Conservation (phyloP, 1,284 basidiomycete species). For the Tilletia horrida region DNA sequence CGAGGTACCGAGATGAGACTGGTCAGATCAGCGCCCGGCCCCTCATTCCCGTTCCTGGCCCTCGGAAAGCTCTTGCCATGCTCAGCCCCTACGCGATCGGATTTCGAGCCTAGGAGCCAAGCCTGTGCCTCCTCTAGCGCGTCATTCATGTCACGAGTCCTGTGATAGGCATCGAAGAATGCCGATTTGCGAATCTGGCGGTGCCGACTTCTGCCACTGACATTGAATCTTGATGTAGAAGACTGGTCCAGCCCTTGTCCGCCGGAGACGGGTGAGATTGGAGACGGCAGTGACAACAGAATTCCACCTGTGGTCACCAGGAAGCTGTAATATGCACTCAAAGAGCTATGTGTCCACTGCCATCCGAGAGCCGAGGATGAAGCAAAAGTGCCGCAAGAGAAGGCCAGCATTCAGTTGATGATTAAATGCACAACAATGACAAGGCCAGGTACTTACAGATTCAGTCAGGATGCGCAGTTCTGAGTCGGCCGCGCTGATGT, state of each 20-base stretch:
- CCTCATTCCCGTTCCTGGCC: neutral
- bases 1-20: neutral
- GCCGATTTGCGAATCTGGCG: slow-evolving; percentile 63
- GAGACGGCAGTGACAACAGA: slow-evolving; percentile 77
- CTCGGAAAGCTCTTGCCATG: neutral
- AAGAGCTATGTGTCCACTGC: slow-evolving; percentile 64
- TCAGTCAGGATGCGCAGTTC: slow-evolving; percentile 63
- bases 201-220: slow-evolving; percentile 58
- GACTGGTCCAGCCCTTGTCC: neutral
- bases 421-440: slow-evolving; percentile 24
- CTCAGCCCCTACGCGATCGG: no score
- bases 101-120: neutral
- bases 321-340: slow-evolving; percentile 78
- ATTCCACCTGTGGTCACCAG: slow-evolving; percentile 73
- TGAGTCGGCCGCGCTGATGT: slow-evolving; percentile 75
- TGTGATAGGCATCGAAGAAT: slow-evolving; percentile 57
- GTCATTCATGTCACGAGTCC: slow-evolving; percentile 50
- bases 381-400: neutral
- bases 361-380: neutral
- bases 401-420: neutral
- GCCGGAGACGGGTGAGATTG: slow-evolving; percentile 62
- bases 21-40: neutral
- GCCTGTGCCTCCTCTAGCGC: slow-evolving; percentile 49
- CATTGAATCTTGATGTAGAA: neutral
- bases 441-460: slow-evolving; percentile 60